Percentiles rank a stretch among this genome's conserved stretches.
These are phyloP conservation scores for Chamaecrista fasciculata DNA, from an alignment of 306 rosid species.

Conservation along the genomic window DNA sequence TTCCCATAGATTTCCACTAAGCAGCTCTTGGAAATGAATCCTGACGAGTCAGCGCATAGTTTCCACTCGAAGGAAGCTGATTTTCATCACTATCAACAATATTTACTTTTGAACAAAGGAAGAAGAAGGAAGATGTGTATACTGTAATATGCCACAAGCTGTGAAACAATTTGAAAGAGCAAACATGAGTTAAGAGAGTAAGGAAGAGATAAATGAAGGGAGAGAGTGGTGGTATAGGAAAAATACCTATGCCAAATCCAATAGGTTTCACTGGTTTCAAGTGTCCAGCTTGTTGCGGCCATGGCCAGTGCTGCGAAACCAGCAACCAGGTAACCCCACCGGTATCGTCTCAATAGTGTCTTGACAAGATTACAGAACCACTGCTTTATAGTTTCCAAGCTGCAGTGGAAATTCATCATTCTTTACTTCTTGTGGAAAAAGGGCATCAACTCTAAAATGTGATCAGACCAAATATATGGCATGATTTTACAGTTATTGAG, in stretches of 20 bases:
- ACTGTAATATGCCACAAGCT: constrained; percentile 91
- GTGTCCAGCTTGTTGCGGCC: constrained; percentile 79
- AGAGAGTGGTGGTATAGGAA: background rate
- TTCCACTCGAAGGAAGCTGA: constrained; percentile 30
- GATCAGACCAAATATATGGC: background rate
- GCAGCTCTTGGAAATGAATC: constrained; percentile 35
- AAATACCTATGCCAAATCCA: constrained; percentile 99
- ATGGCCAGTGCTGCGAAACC: constrained; percentile 66
- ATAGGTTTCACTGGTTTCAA: constrained; percentile 78
- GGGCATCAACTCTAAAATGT: background rate
- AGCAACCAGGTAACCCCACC: constrained; percentile 69
- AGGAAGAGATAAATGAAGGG: constrained; percentile 15
- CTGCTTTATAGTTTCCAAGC: constrained; percentile 57
- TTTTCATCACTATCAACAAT: constrained; percentile 24
- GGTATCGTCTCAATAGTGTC: constrained; percentile 60
- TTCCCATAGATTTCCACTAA: constrained; percentile 16
- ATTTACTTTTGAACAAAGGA: constrained; percentile 57
- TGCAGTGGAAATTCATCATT: constrained; percentile 39
- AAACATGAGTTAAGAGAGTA: constrained; percentile 16
- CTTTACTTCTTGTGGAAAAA: constrained; percentile 5
- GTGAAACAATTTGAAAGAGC: constrained; percentile 36
- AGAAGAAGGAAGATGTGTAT: constrained; percentile 72
- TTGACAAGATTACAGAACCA: constrained; percentile 57
- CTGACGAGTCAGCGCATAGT: constrained; percentile 42
- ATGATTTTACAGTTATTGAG: no score